phyloP scores from a whole-genome alignment of 2,329 filamentous ascomycete species.

The Sclerotiophoma versabilis region DNA sequence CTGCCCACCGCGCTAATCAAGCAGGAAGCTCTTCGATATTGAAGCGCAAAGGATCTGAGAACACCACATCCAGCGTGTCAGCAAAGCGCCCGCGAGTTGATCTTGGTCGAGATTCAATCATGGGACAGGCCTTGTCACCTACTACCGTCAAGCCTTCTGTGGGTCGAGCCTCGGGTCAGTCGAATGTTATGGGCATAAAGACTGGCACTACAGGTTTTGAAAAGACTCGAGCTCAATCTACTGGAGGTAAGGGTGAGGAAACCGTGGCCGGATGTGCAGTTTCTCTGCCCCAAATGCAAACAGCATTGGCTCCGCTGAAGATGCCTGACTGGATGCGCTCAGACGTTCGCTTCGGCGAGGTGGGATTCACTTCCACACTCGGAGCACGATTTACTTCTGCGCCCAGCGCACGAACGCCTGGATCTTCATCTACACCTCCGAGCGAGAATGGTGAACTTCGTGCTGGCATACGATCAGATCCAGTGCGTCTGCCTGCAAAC shows the following conservation, averaged over 20 bases:
- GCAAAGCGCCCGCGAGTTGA: constrained; percentile 25
- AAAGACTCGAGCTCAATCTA: not conserved
- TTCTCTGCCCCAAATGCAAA: not conserved
- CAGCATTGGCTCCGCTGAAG: not conserved
- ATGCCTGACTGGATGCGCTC: constrained; percentile 7
- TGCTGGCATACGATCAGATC: not conserved
- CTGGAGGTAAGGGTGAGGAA: not conserved
- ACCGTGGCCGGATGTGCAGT: not conserved
- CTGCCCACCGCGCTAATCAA: no score
- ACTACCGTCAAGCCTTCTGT: not conserved
- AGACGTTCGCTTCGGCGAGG: not conserved
- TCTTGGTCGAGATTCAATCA: constrained; percentile 11
- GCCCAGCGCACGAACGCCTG: no score
- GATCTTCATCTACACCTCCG: not conserved
- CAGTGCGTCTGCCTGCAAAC: not conserved
- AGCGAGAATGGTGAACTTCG: not conserved
- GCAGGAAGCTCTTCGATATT: no score
- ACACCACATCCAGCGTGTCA: not conserved
- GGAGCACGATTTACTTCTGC: no score
- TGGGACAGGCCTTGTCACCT: constrained; percentile 10
- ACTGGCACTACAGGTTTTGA: not conserved
- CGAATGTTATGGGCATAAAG: not conserved
- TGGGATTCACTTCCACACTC: not conserved
- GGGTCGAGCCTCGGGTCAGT: not conserved
- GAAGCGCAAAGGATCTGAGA: not conserved